Evolutionary conservation across 768 basidiomycete species (phyloP), one percentile per base, ranked within the genome.

Genomic region (Boletus huronensis): DNA sequence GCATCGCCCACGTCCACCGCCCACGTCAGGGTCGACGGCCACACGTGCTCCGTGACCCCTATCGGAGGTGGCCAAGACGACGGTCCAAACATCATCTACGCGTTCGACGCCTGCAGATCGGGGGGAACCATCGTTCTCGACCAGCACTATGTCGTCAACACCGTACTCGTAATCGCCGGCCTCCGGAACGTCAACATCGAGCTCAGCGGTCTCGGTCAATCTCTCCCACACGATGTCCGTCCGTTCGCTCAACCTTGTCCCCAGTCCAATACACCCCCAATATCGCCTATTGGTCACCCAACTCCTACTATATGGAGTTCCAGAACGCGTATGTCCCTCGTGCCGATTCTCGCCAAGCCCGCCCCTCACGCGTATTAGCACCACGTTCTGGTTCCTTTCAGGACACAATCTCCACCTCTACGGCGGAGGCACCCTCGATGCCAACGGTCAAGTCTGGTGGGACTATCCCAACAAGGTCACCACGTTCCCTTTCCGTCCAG

Each of bases 391-490:
- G 74, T 71, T 74, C 56, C 63, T 74, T 9, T 72, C 72, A 6
- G 74, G 74, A 1, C 57, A 72, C 42, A 67, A 71, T 53, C 60
- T 73, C 48, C 67, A 71, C 50, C 57, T 74, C 41, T 74, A 76
- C 52, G 77, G 79, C 38, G 76, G 77, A 36, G 79, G 78, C 39
- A 61, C 56, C 41, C 32, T 80, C 46, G 76, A 79, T 64, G 76
- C 70, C 42, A 78, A 77, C 46, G 77, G 78, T 5, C 79, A 79
- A 58, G 70, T 74, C 26, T 77, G 77, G 71, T 71, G 66, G 64
- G 69, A 71, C 50, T 58, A 64, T 39, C 60, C 36, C 36, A 38
- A 38, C 36, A 38, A 38, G 36, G 36, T 38, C n/a, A 8, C 8
- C 0, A 8, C n/a, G 17, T n/a, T 38, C 17, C 36, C 36, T n/a